Evolutionary conservation across 371 early-diverging fungal genomes (phyloP), one percentile per base, ranked within the genome.

Genomic region (Mortierella sp.): DNA sequence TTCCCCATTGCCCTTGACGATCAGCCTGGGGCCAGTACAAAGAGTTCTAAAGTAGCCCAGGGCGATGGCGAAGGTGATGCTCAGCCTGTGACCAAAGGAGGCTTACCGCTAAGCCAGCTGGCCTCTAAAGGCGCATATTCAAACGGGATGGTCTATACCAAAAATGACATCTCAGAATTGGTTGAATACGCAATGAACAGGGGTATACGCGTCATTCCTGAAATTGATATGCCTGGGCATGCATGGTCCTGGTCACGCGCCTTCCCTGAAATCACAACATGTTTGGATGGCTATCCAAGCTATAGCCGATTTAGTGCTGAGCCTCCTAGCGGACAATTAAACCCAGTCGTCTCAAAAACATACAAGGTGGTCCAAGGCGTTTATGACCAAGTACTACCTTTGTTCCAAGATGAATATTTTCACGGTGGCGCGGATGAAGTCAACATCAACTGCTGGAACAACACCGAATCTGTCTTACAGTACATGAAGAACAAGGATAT

Each of bases 361-460:
- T 87, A 91, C 71, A 70, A 83, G 1, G 78, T 93, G 16, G 84
- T 92, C 16, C 75, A 84, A 12, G 88, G 89, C 35, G 83, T 94
- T 2, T 83, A 93, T 51, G 72, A 85, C 52, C 92, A 93, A 68
- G 87, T 90, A 11, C 76, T 89, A 20, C 70, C 83, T 8, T 69
- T 92, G 62, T 94, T 94, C 84, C 72, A 86, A 1, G 94, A 94
- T 78, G 67, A 79, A 8, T 88, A 84, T 73, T 87, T 87, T 68
- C 94, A 94, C 70, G 85, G 89, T 10, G 93, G 93, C 28, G 90
- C 90, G 40, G 95, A 94, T 83, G 94, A 94, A 65, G 92, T 93
- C 62, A 88, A 92, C 63, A 85, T 87, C 72, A 88, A 91, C 26
- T 94, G 94, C 81, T 94, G 93, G 90, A 85, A 83, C 52, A 51